Evolutionary conservation across 345 rosid species (phyloP).

Genomic region (Excoecaria cochinchinensis): DNA sequence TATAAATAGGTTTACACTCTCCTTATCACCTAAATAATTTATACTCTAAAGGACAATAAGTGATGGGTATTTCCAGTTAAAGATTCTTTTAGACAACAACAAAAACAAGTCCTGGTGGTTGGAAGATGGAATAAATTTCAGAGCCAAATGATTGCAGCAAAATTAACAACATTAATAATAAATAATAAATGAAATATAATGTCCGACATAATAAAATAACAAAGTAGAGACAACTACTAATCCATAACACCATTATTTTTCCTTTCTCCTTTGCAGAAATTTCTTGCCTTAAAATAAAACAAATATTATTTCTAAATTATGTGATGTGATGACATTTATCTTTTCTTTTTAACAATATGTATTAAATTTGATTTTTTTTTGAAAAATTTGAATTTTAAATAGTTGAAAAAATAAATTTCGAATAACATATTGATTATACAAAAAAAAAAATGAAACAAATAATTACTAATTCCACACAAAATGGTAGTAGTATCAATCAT

Average conservation of each 20-base stretch:
- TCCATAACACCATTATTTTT: neutral
- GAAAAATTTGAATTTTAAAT: no score
- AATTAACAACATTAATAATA: conserved; percentile 11
- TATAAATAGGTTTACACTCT: no score
- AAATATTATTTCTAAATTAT: no score
- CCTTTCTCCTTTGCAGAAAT: neutral
- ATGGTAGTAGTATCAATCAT: no score
- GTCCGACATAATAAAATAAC: conserved; percentile 18
- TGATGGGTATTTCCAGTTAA: neutral
- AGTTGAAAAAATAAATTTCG: no score
- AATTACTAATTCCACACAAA: no score
- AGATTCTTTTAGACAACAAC: conserved; percentile 17
- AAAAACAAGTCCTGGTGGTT: conserved; percentile 13
- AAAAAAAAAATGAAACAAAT: no score
- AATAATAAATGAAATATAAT: neutral
- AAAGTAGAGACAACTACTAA: neutral
- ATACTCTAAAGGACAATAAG: neutral
- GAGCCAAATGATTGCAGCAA: conserved; percentile 33
- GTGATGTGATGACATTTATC: no score
- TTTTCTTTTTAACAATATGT: no score
- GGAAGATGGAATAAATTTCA: conserved; percentile 28
- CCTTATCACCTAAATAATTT: no score
- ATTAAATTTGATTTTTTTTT: no score
- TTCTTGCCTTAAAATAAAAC: neutral
- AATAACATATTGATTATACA: no score